Evolutionary conservation across 2,329 filamentous ascomycete species (phyloP), one percentile per base, ranked within the genome.

Genomic region (Raffaelea albimanens): DNA sequence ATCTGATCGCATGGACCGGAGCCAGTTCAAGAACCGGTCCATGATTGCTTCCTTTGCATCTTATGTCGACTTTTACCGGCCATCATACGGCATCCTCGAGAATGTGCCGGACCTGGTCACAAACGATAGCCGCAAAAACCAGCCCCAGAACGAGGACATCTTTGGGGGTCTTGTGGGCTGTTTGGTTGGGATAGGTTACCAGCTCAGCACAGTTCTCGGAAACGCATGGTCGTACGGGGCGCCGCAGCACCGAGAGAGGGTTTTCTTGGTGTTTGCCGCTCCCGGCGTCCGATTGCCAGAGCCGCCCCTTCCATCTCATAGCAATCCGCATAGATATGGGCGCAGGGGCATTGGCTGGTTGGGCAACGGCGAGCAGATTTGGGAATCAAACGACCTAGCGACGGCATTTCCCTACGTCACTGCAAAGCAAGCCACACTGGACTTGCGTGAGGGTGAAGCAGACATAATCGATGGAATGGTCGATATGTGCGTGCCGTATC

Each of bases 21-120:
- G 66, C 4, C 82, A 85, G 9, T 63, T 80, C 5, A 78, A 78
- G 50, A 88, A 93, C 57, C 83, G 84, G 31, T 90, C 85, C 0
- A 75, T 93, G 25, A 76, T 93, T 0, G 86, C 85, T 0, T 85
- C 85, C 0, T 87, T 91, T 34, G 82, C 81, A 0, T 80, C 86
- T 0, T 87, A 76, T 50, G 69, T 91, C 2, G 87, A 94, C 52
- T 65, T 87, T 0, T 89, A 87, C 53, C 75, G 82, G 0, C 87
- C 87, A 0, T 71, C 76, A n/a, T 91, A 85, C 57, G 84, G 81
- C 0, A 54, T 91, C 0, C 70, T 94, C 0, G 87, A 94, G 60
- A 94, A 94, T 54, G 87, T 94, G 0, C 64, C 76, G 0, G 70
- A 67, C 0, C 87, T 91, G 65, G 73, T 84, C 0, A 71, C 66